Conservation (phyloP, 1,139 yeast genomes). For the Hemisphaericaspora xylanilytica region DNA sequence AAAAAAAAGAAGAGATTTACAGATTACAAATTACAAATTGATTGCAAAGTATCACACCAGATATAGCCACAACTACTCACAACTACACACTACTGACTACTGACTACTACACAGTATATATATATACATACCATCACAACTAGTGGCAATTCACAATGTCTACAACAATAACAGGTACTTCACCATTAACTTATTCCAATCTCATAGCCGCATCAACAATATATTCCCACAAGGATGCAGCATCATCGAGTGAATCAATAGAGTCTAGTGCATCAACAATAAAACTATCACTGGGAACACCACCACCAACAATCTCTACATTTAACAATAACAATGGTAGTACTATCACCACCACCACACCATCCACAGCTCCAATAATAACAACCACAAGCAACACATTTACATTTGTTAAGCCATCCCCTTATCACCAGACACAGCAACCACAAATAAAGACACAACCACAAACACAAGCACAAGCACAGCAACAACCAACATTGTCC, state of each 20-base stretch:
- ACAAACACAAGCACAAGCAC: neutral
- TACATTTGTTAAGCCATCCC: slow-evolving; percentile 1
- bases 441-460: slow-evolving; percentile 4
- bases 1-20: too few species aligned
- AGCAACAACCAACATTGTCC: slow-evolving; percentile 3
- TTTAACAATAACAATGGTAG: too few species aligned
- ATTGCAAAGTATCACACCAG: too few species aligned
- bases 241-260: slow-evolving; percentile 13
- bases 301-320: slow-evolving; percentile 8
- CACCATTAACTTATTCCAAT: slow-evolving; percentile 8
- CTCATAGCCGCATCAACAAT: slow-evolving; percentile 6
- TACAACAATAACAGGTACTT: slow-evolving; percentile 7
- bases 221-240: slow-evolving; percentile 6
- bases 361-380: neutral
- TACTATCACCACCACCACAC: slow-evolving; percentile 1
- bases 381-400: slow-evolving; percentile 4
- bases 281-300: slow-evolving; percentile 7
- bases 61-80: too few species aligned
- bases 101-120: too few species aligned
- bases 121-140: too few species aligned
- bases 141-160: neutral
- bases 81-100: too few species aligned
- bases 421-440: slow-evolving; percentile 3
- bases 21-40: too few species aligned
- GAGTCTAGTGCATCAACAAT: slow-evolving; percentile 13